Percentiles rank a stretch among this genome's conserved stretches.
Evolutionary conservation across 2,329 filamentous ascomycete genomes (phyloP).

Genomic region (Aspergillus thermomutatus): DNA sequence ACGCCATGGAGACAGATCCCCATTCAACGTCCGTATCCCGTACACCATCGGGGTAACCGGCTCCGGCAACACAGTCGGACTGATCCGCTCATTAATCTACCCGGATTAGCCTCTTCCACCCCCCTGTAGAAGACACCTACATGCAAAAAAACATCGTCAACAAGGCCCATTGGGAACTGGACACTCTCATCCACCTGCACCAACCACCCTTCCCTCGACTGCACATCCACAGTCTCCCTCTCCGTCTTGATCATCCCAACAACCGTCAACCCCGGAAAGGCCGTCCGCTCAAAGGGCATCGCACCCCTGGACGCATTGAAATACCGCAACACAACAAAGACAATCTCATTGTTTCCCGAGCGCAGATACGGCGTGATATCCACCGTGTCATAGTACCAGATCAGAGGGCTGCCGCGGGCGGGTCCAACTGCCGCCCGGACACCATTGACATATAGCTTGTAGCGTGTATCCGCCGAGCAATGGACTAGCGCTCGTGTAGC

Average conservation of each 20-base stretch:
- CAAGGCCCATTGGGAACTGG: conserved; percentile 22
- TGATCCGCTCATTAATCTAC: conserved; percentile 24
- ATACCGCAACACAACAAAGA: conserved; percentile 25
- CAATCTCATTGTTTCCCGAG: conserved; percentile 19
- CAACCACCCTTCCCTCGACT: conserved; percentile 12
- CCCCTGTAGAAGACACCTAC: conserved; percentile 17
- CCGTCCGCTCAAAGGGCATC: conserved; percentile 28
- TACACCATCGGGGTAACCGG: conserved; percentile 21
- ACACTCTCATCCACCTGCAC: conserved; percentile 18
- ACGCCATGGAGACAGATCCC: conserved; percentile 40
- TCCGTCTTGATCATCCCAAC: conserved; percentile 18
- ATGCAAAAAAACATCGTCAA: conserved; percentile 43
- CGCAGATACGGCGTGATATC: conserved; percentile 24
- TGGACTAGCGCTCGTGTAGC: conserved; percentile 5
- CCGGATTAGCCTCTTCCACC: not conserved
- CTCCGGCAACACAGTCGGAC: not conserved
- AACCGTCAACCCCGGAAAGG: conserved; percentile 27
- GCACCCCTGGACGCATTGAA: conserved; percentile 24
- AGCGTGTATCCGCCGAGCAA: conserved; percentile 39
- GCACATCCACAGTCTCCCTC: conserved; percentile 10
- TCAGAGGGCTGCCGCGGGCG: conserved; percentile 30
- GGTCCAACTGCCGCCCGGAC: conserved; percentile 36
- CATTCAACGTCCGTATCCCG: conserved; percentile 34
- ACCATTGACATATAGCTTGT: conserved; percentile 43
- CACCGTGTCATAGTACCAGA: conserved; percentile 32